These are phyloP conservation scores for Chaetomium sp. DNA, from an alignment of 2,329 filamentous ascomycete species.

Conservation along the genomic window DNA sequence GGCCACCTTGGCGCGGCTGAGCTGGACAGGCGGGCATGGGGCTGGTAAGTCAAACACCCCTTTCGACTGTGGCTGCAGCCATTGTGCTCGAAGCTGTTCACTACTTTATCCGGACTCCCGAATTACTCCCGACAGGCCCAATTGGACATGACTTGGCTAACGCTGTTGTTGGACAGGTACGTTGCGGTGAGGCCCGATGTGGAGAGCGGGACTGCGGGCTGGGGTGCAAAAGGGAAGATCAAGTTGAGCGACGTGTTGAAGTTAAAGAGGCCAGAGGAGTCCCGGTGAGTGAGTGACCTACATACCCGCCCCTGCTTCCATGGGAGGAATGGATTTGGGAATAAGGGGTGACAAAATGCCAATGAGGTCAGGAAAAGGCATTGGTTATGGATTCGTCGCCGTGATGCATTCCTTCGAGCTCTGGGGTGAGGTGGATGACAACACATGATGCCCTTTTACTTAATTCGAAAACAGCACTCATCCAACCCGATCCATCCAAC, in stretches of 20 bases:
- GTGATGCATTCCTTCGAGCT: background rate
- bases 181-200: conserved; percentile 74
- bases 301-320: background rate
- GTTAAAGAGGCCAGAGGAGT: conserved; percentile 47
- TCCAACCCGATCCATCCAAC: background rate
- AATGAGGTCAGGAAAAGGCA: background rate
- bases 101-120: background rate
- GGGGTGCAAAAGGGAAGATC: conserved; percentile 78
- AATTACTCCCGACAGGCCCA: background rate
- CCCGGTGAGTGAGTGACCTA: background rate
- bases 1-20: conserved; percentile 63
- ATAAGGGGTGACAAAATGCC: background rate
- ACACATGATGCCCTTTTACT: background rate
- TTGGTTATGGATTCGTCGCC: background rate
- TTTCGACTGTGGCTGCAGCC: background rate
- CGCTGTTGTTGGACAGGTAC: conserved; percentile 49
- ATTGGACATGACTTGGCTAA: background rate
- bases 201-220: conserved; percentile 71
- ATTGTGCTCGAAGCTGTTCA: background rate
- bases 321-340: background rate
- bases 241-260: conserved; percentile 67
- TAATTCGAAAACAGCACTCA: background rate
- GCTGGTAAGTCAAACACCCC: conserved; percentile 52
- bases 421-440: background rate
- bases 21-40: conserved; percentile 75